Percentiles rank a stretch among this genome's conserved stretches.
Evolutionary conservation across 2,329 filamentous ascomycete species (phyloP).

Genomic region (Neonectria hederae): DNA sequence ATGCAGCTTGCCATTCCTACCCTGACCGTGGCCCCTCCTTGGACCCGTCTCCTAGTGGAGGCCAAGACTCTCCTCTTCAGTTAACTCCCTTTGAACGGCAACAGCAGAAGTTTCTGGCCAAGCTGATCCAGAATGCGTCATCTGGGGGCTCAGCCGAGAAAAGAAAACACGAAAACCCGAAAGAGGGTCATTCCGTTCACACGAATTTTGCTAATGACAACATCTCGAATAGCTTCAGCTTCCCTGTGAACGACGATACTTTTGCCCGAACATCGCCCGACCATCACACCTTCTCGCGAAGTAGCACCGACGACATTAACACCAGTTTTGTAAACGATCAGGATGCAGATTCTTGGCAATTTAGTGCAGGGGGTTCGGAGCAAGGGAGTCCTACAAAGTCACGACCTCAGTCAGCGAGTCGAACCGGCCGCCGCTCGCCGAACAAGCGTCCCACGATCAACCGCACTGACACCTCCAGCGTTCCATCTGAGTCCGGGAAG

Average conservation of each 20-base stretch:
- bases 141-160: conserved; percentile 29
- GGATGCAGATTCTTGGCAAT: conserved; percentile 56
- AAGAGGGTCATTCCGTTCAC: not conserved
- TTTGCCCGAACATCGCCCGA: conserved; percentile 49
- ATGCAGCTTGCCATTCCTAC: conserved; percentile 25
- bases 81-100: conserved; percentile 53
- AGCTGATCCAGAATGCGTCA: conserved; percentile 48
- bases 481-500: conserved; percentile 34
- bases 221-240: conserved; percentile 59
- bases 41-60: conserved; percentile 47
- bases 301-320: conserved; percentile 68
- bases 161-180: conserved; percentile 16
- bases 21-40: conserved; percentile 10
- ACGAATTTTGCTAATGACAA: conserved; percentile 46
- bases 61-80: conserved; percentile 31
- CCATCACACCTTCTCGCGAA: conserved; percentile 55
- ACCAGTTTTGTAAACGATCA: conserved; percentile 67
- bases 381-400: conserved; percentile 36
- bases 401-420: conserved; percentile 53
- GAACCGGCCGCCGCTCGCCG: conserved; percentile 53
- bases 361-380: conserved; percentile 59
- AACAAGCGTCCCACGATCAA: conserved; percentile 42
- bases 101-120: conserved; percentile 51
- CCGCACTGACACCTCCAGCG: conserved; percentile 35
- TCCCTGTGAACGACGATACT: conserved; percentile 56